Conservation (phyloP, 768 basidiomycete species). For the Tubosaeta sp. region DNA sequence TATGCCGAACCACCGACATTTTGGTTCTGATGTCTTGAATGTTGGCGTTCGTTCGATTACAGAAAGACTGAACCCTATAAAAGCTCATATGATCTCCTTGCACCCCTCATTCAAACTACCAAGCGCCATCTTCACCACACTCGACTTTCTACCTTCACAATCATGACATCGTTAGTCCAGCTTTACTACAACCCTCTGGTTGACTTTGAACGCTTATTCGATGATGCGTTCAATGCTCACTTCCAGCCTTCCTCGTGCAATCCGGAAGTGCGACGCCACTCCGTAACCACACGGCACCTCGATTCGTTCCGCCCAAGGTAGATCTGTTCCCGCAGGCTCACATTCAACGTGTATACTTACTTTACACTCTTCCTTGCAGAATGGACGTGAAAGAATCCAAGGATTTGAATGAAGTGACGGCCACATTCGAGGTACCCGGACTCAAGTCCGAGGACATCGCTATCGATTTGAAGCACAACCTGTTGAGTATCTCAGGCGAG, state of each 20-base stretch:
- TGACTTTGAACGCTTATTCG: background rate
- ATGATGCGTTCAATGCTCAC: background rate
- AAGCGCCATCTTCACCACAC: background rate
- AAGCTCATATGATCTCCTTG: background rate
- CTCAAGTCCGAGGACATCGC: background rate
- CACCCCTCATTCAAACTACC: background rate
- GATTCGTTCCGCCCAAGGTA: background rate
- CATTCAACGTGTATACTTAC: background rate
- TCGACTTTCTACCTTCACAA: background rate
- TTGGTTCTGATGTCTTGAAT: too few relatives aligned
- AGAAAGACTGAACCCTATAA: background rate
- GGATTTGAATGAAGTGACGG: background rate
- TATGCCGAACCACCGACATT: background rate
- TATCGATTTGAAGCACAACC: background rate
- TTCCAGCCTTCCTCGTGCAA: background rate
- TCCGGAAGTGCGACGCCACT: background rate
- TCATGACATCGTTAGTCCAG: background rate
- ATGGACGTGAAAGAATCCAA: background rate
- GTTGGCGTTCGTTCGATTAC: too few relatives aligned
- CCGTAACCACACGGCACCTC: background rate
- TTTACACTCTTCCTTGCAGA: background rate
- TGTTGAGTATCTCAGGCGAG: background rate
- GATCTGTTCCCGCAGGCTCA: background rate
- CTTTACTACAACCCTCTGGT: background rate
- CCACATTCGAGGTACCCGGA: background rate